Evolutionary conservation across 805 yeast species (phyloP).

Genomic region (Myxozyma vanderwaltii): DNA sequence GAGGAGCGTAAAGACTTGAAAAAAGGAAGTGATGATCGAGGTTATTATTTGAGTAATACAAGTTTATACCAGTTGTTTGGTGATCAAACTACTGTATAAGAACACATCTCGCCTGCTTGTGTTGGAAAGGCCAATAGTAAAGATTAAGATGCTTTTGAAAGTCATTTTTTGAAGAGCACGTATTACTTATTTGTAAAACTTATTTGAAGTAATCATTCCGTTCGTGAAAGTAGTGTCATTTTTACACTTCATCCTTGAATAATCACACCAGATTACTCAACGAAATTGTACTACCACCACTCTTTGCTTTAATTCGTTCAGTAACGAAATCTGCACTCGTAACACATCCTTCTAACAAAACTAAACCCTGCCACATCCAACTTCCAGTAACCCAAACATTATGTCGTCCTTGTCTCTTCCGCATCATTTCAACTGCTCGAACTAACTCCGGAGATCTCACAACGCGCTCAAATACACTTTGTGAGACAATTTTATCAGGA

Average conservation of each 20-base stretch:
- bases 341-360: constrained; percentile 30
- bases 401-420: constrained; percentile 25
- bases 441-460: constrained; percentile 22
- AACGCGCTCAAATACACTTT: constrained; percentile 25
- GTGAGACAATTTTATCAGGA: constrained; percentile 12
- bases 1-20: no score
- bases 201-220: no score
- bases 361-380: constrained; percentile 33
- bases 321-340: constrained; percentile 21
- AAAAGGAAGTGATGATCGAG: no score
- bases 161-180: no score
- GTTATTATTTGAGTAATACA: no score
- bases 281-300: not conserved
- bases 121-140: no score
- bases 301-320: constrained; percentile 17
- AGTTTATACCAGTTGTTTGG: no score
- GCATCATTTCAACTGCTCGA: constrained; percentile 20
- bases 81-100: no score
- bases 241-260: not conserved
- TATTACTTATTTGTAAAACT: no score
- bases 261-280: not conserved
- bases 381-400: constrained; percentile 30
- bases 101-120: no score
- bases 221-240: no score
- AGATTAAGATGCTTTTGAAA: no score